These are phyloP conservation scores for Ogataea allantospora DNA, from an alignment of 805 yeast genomes.

Conservation along the genomic window DNA sequence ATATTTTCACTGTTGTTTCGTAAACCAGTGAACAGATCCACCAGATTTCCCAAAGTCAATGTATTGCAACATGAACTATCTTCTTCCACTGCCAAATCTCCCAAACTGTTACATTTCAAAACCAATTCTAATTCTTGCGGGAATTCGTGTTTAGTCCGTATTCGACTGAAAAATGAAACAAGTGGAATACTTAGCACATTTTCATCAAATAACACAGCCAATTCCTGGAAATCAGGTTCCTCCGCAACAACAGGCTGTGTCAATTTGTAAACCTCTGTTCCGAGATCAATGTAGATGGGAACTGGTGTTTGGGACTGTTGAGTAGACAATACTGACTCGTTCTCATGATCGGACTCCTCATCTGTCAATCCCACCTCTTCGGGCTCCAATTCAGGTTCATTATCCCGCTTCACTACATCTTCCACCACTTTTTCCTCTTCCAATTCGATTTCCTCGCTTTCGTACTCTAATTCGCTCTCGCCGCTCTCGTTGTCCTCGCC, in stretches of 20 bases:
- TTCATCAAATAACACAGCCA: conserved; percentile 21
- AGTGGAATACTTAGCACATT: conserved; percentile 13
- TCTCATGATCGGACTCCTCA: conserved; percentile 2
- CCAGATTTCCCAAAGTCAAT: conserved; percentile 22
- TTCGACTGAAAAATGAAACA: conserved; percentile 9
- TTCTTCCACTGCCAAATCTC: conserved; percentile 25
- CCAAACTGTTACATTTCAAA: conserved; percentile 22
- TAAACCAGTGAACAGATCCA: conserved; percentile 20
- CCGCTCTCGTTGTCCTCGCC: background rate
- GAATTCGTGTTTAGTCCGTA: conserved; percentile 14
- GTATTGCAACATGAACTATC: conserved; percentile 21
- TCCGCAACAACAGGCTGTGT: conserved; percentile 22
- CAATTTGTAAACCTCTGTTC: conserved; percentile 28
- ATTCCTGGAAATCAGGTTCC: conserved; percentile 26
- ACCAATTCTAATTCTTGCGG: conserved; percentile 14
- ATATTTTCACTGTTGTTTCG: conserved; percentile 24
- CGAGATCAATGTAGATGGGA: conserved; percentile 31
- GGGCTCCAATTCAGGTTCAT: conserved; percentile 4
- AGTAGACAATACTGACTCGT: background rate
- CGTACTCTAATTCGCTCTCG: conserved; percentile 25
- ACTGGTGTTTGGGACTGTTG: conserved; percentile 2
- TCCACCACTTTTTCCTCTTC: conserved; percentile 10
- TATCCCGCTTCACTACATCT: too few relatives aligned
- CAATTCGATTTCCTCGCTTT: conserved; percentile 29
- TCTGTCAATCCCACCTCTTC: conserved; percentile 16